Evolutionary conservation across 331 rosid genomes (phyloP), one percentile per base, ranked within the genome.

Genomic region (Saraca asoca): DNA sequence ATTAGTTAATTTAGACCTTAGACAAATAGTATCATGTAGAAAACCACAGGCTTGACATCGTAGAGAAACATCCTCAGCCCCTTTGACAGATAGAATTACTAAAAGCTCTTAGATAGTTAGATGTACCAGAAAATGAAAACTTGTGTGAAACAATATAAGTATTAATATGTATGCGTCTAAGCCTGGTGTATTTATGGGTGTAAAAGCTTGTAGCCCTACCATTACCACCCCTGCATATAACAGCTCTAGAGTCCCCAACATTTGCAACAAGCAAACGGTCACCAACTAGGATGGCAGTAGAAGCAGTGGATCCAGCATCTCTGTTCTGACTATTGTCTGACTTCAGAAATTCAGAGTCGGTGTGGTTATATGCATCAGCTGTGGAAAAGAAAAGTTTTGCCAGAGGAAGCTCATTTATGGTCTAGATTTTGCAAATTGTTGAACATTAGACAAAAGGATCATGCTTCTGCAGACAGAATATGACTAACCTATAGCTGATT

Each of bases 241-340:
- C 98, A 13, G 92, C 98, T 64, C 96, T 81, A 46, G 96, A 91
- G 62, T 91, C 98, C 29, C 96, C 98, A 76, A 91, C 98, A 71
- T 91, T 91, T 79, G 98, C 98, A 58, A 91, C 98, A 63, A 91
- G 95, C 82, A 91, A 79, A 29, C 96, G 98, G 15, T 91, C 95
- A 60, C 98, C 98, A 59, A 91, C 96, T 42, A 91, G 77, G 70
- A 91, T 85, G 51, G 98, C 98, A 69, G 96, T 91, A 69, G 98
- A 91, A 68, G 98, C 98, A 71, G 98, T 91, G 62, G 98, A 91
- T 33, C 98, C 98, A 62, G 98, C 98, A 74, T 91, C 98, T 69
- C 90, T 82, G 71, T 87, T 84, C 64, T 91, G 95, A 51, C 51
- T 80, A 66, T 91, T 89, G 69, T 91, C 98, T 7, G 87, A 85